Conservation (phyloP, 768 basidiomycete genomes). For the Pleurotus ostreatus region DNA sequence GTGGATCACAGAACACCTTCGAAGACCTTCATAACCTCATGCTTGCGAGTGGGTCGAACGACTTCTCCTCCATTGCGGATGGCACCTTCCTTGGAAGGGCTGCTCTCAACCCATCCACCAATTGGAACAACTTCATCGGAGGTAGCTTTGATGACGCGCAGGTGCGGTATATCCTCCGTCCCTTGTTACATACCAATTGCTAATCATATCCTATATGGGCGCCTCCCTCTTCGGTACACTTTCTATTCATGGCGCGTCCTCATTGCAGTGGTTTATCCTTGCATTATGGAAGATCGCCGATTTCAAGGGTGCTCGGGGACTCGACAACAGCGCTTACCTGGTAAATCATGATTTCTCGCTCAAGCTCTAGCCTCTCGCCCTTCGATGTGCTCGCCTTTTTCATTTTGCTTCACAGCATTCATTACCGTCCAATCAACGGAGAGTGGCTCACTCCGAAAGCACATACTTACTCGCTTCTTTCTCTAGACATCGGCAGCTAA, state of each 20-base stretch:
- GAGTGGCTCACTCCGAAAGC: background rate
- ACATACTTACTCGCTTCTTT: background rate
- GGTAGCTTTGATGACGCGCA: conserved; percentile 56
- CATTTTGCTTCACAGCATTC: background rate
- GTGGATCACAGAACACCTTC: conserved; percentile 39
- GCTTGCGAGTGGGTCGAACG: conserved; percentile 41
- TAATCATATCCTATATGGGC: background rate
- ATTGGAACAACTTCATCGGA: conserved; percentile 40
- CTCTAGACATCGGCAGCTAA: conserved; percentile 29
- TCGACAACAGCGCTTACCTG: conserved; percentile 24
- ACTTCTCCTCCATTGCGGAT: conserved; percentile 38
- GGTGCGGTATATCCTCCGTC: conserved; percentile 8
- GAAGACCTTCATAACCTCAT: conserved; percentile 59
- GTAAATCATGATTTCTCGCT: conserved; percentile 15
- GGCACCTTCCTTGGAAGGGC: conserved; percentile 40
- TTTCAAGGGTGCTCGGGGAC: conserved; percentile 39
- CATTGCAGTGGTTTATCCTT: conserved; percentile 48
- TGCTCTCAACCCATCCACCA: conserved; percentile 32
- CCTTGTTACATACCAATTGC: background rate
- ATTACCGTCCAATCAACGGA: conserved; percentile 3
- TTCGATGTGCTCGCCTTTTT: background rate
- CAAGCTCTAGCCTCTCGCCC: background rate
- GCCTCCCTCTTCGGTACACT: background rate
- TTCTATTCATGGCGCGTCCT: background rate
- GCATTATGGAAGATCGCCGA: conserved; percentile 56